phyloP scores from a whole-genome alignment of 306 rosid genomes.

The Acacia melanoxylon region DNA sequence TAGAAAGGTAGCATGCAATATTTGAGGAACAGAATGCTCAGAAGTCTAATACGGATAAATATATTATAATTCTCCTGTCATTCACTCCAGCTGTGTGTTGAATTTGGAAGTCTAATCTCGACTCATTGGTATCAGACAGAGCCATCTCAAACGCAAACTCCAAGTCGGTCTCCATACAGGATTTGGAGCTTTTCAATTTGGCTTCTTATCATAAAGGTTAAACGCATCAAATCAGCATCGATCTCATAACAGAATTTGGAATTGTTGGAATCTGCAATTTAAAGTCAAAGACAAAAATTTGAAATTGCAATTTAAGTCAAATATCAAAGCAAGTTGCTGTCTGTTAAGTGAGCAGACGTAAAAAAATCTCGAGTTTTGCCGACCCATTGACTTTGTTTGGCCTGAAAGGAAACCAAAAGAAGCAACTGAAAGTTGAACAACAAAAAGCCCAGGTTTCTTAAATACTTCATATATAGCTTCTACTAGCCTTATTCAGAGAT shows the following conservation, averaged over 20 bases:
- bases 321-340: slow-evolving; percentile 26
- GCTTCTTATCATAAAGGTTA: not conserved
- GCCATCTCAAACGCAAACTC: not conserved
- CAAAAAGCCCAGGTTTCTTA: not conserved
- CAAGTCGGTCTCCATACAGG: not conserved
- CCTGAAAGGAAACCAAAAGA: not conserved
- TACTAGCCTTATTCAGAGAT: not conserved
- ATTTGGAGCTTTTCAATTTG: not conserved
- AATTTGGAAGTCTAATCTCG: not conserved
- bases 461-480: not conserved
- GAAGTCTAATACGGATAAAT: not conserved
- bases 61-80: not conserved
- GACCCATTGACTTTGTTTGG: not conserved
- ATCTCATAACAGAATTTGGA: not conserved
- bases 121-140: not conserved
- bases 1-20: no score
- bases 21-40: not conserved
- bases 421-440: not conserved
- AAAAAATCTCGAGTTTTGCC: not conserved
- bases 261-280: not conserved
- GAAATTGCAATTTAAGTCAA: slow-evolving; percentile 24
- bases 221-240: not conserved
- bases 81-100: not conserved
- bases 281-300: not conserved
- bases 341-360: not conserved